phyloP scores from a whole-genome alignment of 2,329 filamentous ascomycete genomes.

The Microsporum audouinii region DNA sequence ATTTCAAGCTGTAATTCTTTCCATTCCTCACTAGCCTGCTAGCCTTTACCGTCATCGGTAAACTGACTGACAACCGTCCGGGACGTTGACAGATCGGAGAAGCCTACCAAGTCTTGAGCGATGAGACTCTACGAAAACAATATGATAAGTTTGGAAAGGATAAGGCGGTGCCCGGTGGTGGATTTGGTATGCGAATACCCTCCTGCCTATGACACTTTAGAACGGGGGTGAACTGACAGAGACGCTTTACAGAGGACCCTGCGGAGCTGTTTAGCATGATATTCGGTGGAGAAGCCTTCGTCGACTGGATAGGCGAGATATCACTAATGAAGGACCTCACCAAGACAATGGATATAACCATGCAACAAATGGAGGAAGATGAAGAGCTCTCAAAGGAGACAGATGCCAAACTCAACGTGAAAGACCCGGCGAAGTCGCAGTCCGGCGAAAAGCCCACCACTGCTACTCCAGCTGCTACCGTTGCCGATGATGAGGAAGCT shows the following conservation, averaged over 20 bases:
- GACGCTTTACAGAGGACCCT: slow-evolving; percentile 56
- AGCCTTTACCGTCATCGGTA: not conserved
- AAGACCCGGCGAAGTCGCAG: slow-evolving; percentile 8
- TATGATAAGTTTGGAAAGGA: slow-evolving; percentile 99
- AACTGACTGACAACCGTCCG: not conserved
- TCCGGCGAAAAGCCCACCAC: not conserved
- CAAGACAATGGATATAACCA: slow-evolving; percentile 95
- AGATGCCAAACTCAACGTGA: slow-evolving; percentile 34
- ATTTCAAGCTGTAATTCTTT: slow-evolving; percentile 64
- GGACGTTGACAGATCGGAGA: slow-evolving; percentile 46
- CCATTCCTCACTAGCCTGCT: not conserved
- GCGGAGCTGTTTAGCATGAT: slow-evolving; percentile 98
- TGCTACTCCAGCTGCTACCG: not conserved
- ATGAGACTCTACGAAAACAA: slow-evolving; percentile 72
- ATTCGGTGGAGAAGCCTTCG: slow-evolving; percentile 90
- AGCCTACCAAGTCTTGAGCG: slow-evolving; percentile 68
- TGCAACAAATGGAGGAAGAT: slow-evolving; percentile 61
- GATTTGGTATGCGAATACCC: slow-evolving; percentile 53
- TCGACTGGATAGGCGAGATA: slow-evolving; percentile 96
- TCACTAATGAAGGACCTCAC: slow-evolving; percentile 97
- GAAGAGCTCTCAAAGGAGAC: slow-evolving; percentile 43
- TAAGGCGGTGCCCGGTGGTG: slow-evolving; percentile 75
- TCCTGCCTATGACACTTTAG: too few species aligned
- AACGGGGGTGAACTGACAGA: slow-evolving; percentile 5
- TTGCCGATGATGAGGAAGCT: not conserved